These are phyloP conservation scores for Theileria luwenshuni DNA, from an alignment of 169 alveolate species.

Conservation along the genomic window DNA sequence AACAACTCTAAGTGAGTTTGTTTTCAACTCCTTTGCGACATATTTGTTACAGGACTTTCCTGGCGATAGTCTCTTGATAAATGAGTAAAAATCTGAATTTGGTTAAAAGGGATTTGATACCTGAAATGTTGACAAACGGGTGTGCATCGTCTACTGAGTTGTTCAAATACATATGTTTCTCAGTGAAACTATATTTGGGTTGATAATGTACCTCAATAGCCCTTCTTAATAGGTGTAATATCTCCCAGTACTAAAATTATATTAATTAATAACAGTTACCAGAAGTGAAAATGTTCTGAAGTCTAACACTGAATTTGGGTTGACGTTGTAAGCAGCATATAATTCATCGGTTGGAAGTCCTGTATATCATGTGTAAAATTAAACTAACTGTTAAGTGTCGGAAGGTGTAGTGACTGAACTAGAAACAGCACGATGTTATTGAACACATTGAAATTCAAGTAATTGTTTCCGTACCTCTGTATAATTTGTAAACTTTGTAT, in stretches of 20 bases:
- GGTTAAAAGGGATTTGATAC: neutral
- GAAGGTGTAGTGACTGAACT: slow-evolving; percentile 48
- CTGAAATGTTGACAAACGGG: slow-evolving; percentile 31
- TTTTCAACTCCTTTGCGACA: slow-evolving; percentile 42
- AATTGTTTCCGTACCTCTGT: slow-evolving; percentile 43
- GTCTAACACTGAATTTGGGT: slow-evolving; percentile 22
- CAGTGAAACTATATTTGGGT: neutral
- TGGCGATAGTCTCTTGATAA: slow-evolving; percentile 42
- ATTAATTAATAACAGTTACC: neutral
- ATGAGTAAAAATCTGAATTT: slow-evolving; percentile 14
- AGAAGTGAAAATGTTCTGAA: slow-evolving; percentile 31
- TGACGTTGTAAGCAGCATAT: slow-evolving; percentile 25
- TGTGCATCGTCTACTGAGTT: slow-evolving; percentile 10
- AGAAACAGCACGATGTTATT: slow-evolving; percentile 50
- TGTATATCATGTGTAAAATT: neutral
- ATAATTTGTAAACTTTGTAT: neutral
- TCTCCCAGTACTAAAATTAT: slow-evolving; percentile 52
- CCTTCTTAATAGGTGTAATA: slow-evolving; percentile 20
- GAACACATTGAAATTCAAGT: slow-evolving; percentile 46
- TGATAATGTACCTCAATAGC: slow-evolving; percentile 29
- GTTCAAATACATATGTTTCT: neutral
- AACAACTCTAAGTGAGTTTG: slow-evolving; percentile 56
- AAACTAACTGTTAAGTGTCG: slow-evolving; percentile 25
- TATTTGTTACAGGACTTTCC: slow-evolving; percentile 57
- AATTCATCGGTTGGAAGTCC: slow-evolving; percentile 29